phyloP scores from a whole-genome alignment of 1,284 basidiomycete species.

The Boletus sp. region DNA sequence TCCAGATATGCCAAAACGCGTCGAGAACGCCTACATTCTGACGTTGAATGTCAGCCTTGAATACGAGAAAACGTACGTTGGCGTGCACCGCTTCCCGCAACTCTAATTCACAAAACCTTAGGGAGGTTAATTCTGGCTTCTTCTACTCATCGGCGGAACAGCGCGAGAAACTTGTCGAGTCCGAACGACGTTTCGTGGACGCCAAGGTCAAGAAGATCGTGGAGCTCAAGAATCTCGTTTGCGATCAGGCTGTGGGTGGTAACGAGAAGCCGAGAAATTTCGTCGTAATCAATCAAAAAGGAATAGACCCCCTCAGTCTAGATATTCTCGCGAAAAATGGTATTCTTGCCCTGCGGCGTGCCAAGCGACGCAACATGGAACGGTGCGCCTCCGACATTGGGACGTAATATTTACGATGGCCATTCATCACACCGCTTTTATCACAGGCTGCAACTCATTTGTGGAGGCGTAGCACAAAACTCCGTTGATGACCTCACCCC shows the following conservation, averaged over 20 bases:
- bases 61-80: constrained; percentile 96
- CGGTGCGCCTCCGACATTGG: constrained; percentile 46
- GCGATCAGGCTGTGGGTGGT: constrained; percentile 83
- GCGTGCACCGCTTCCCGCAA: constrained; percentile 14
- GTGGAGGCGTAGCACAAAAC: constrained; percentile 95
- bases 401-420: constrained; percentile 30
- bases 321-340: constrained; percentile 97
- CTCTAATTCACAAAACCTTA: constrained; percentile 36
- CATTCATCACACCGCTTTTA: constrained; percentile 16
- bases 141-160: constrained; percentile 99
- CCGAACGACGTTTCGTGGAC: constrained; percentile 92
- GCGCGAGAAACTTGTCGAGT: constrained; percentile 97
- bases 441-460: constrained; percentile 82
- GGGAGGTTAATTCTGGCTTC: constrained; percentile 99
- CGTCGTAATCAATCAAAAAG: constrained; percentile 98
- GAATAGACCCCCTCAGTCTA: constrained; percentile 96
- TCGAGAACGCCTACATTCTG: constrained; percentile 95
- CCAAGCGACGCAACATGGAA: constrained; percentile 98
- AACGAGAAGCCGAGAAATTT: constrained; percentile 84
- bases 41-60: constrained; percentile 98
- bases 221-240: constrained; percentile 94
- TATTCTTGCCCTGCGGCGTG: constrained; percentile 90
- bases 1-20: constrained; percentile 98
- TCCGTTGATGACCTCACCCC: constrained; percentile 95
- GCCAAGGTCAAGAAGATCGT: constrained; percentile 96